Percentiles rank a stretch among this genome's conserved stretches.
These are phyloP conservation scores for Chytridium lagenaria DNA, from an alignment of 371 early-diverging fungal species.

Conservation along the genomic window DNA sequence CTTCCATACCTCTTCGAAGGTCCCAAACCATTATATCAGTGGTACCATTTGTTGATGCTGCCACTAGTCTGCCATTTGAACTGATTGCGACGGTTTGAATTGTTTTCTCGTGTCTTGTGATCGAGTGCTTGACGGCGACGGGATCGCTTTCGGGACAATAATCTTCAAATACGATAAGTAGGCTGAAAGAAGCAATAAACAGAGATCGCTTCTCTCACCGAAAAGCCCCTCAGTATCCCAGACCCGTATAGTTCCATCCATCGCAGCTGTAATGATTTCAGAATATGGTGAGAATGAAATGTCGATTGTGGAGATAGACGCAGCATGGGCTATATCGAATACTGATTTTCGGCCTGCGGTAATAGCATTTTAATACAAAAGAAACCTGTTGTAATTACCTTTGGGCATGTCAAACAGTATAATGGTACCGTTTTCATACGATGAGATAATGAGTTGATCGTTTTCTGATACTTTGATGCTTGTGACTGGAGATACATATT, in stretches of 20 bases:
- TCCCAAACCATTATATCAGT: not conserved
- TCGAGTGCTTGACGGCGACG: not conserved
- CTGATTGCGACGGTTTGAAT: not conserved
- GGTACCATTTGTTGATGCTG: not conserved
- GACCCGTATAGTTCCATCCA: not conserved
- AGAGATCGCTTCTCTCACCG: not conserved
- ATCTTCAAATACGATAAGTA: not conserved
- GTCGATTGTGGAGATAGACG: not conserved
- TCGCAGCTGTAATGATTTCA: not conserved
- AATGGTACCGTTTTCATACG: not conserved
- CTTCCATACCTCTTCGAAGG: not conserved
- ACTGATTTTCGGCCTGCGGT: not conserved
- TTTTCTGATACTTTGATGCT: not conserved
- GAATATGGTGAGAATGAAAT: not conserved
- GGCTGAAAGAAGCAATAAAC: not conserved
- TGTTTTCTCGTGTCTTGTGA: not conserved
- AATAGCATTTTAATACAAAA: not conserved
- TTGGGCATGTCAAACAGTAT: not conserved
- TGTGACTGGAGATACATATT: not conserved
- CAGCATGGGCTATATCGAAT: not conserved
- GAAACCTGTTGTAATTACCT: not conserved
- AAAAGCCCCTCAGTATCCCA: not conserved
- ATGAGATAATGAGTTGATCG: not conserved
- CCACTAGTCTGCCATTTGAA: not conserved
- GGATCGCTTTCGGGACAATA: not conserved